A percentile compares a stretch with the other conserved stretches of the same genome.
phyloP scores from a whole-genome alignment of 2,329 filamentous ascomycete genomes.

The Annulohypoxylon truncatum region DNA sequence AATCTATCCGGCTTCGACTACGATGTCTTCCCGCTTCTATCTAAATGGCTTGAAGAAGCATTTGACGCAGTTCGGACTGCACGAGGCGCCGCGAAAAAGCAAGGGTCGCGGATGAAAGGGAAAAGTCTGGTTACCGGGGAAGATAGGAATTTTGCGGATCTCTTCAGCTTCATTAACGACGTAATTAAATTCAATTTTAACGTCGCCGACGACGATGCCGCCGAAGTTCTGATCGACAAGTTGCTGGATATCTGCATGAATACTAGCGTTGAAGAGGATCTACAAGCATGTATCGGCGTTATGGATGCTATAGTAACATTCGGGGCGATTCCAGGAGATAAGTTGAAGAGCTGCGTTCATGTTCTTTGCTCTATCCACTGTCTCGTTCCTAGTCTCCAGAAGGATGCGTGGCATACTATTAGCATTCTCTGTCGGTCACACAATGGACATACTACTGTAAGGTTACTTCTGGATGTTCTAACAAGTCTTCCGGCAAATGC shows the following conservation, averaged over 20 bases:
- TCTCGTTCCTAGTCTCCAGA: constrained; percentile 69
- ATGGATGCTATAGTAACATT: constrained; percentile 79
- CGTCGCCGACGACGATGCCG: constrained; percentile 70
- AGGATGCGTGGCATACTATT: constrained; percentile 76
- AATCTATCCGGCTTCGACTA: constrained; percentile 75
- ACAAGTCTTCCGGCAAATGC: constrained; percentile 60
- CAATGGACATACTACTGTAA: constrained; percentile 75
- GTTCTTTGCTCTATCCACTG: constrained; percentile 79
- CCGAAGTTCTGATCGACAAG: constrained; percentile 70
- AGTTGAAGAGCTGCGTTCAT: constrained; percentile 74
- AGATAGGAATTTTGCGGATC: constrained; percentile 70
- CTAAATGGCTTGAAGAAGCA: constrained; percentile 67
- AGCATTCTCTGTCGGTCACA: constrained; percentile 79
- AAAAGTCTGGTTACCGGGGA: constrained; percentile 60
- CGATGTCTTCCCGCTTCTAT: constrained; percentile 71
- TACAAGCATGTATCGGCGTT: constrained; percentile 74
- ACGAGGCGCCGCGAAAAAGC: constrained; percentile 63
- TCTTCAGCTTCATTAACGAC: constrained; percentile 74
- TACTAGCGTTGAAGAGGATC: constrained; percentile 72
- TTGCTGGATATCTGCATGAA: constrained; percentile 75
- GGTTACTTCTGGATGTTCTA: constrained; percentile 72
- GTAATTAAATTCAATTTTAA: constrained; percentile 82
- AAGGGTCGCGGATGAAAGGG: constrained; percentile 57
- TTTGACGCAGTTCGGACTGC: constrained; percentile 66
- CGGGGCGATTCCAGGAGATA: constrained; percentile 72